Percentiles rank a stretch among this genome's conserved stretches.
phyloP scores from a whole-genome alignment of 2,329 filamentous ascomycete species.

The Trichoderma cornu-damae region DNA sequence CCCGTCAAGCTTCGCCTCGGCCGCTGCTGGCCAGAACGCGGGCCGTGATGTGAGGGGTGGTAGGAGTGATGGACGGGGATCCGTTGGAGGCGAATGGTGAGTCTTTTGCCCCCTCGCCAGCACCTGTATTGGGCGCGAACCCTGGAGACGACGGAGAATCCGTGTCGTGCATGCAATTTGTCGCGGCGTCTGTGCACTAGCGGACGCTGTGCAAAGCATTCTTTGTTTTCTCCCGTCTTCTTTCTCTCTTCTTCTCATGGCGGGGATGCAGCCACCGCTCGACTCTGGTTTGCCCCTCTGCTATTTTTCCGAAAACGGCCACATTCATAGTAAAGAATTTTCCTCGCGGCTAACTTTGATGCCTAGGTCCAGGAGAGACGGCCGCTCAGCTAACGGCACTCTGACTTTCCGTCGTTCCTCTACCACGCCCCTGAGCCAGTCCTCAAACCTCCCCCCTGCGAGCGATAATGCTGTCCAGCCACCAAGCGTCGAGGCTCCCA shows the following conservation, averaged over 20 bases:
- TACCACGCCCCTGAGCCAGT: constrained; percentile 48
- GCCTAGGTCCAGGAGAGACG: constrained; percentile 53
- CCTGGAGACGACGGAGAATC: constrained; percentile 16
- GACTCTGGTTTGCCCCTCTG: constrained; percentile 2
- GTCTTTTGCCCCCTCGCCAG: constrained; percentile 35
- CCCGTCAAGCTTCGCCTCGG: constrained; percentile 78
- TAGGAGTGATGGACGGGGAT: constrained; percentile 52
- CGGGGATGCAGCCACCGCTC: constrained; percentile 10
- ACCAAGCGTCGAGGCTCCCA: constrained; percentile 34
- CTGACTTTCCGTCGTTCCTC: constrained; percentile 61
- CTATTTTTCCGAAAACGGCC: constrained; percentile 8
- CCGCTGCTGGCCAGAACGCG: constrained; percentile 68
- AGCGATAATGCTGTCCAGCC: constrained; percentile 39
- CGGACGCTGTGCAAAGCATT: not conserved
- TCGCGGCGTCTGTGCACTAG: constrained; percentile 4
- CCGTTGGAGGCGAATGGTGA: constrained; percentile 67
- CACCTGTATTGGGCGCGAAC: not conserved
- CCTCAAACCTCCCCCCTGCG: constrained; percentile 35
- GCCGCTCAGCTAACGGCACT: constrained; percentile 56
- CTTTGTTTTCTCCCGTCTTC: not conserved
- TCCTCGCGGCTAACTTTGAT: constrained; percentile 18
- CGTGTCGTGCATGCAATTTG: constrained; percentile 21
- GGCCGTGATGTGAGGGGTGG: constrained; percentile 56
- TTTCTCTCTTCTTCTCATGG: not conserved
- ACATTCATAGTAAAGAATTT: not conserved